A percentile compares a stretch with the other conserved stretches of the same genome.
phyloP scores from a whole-genome alignment of 371 early-diverging fungal genomes.

The Mortierella sp. region DNA sequence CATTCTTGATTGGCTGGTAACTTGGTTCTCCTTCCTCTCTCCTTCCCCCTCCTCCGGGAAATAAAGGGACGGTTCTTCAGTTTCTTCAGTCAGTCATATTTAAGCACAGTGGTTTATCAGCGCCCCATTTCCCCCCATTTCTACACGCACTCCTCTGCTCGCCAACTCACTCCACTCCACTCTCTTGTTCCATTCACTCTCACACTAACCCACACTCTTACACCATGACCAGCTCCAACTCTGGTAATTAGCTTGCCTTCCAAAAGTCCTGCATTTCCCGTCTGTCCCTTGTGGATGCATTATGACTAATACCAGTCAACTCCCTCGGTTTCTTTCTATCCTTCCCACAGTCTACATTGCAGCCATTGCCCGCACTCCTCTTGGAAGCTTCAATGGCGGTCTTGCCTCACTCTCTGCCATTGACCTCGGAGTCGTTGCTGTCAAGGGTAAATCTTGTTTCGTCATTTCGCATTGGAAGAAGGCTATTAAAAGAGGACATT shows the following conservation, averaged over 20 bases:
- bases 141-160: not conserved
- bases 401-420: conserved; percentile 87
- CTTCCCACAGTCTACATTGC: conserved; percentile 82
- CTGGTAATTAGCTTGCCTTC: conserved; percentile 18
- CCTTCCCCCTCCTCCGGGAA: no score
- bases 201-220: not conserved
- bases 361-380: conserved; percentile 91
- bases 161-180: not conserved
- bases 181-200: conserved; percentile 3
- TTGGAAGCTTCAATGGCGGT: conserved; percentile 93
- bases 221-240: conserved; percentile 35
- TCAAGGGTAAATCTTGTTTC: conserved; percentile 75
- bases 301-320: not conserved
- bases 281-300: no score
- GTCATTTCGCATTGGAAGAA: not conserved
- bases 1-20: no score
- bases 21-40: no score
- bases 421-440: conserved; percentile 89
- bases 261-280: no score
- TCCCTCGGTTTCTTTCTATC: not conserved
- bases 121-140: not conserved
- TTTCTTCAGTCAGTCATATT: no score
- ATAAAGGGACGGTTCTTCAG: no score
- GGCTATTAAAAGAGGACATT: not conserved
- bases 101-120: no score